These are phyloP conservation scores for Arachnopeziza araneosa DNA, from an alignment of 2,329 filamentous ascomycete species.

Conservation along the genomic window DNA sequence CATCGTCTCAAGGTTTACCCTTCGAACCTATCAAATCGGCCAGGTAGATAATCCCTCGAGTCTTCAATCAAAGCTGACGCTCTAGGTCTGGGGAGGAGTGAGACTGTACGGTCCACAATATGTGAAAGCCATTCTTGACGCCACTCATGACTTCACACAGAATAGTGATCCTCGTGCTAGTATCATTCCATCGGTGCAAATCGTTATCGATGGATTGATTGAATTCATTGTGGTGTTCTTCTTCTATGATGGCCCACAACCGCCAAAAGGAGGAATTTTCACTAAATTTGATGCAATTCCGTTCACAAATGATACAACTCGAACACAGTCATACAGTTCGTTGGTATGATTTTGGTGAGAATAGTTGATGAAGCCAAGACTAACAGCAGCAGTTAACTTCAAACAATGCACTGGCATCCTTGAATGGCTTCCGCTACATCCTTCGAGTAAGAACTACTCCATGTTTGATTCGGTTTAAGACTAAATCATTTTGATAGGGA, in stretches of 20 bases:
- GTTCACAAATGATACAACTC: conserved; percentile 3
- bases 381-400: conserved; percentile 5
- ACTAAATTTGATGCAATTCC: conserved; percentile 18
- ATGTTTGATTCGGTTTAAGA: neutral
- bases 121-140: conserved; percentile 36
- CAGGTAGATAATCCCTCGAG: conserved; percentile 13
- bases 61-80: neutral
- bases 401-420: conserved; percentile 13
- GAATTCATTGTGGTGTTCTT: conserved; percentile 29
- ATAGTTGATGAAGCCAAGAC: neutral
- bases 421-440: conserved; percentile 16
- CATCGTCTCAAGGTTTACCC: conserved; percentile 32
- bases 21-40: conserved; percentile 30
- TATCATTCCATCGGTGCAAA: conserved; percentile 27
- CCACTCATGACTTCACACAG: conserved; percentile 49
- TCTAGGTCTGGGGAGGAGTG: conserved; percentile 35
- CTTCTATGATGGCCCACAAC: conserved; percentile 32
- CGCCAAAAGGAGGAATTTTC: conserved; percentile 25
- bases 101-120: conserved; percentile 30
- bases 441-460: conserved; percentile 12
- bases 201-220: conserved; percentile 15
- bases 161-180: conserved; percentile 37
- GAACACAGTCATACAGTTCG: conserved; percentile 29
- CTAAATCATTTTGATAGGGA: conserved; percentile 4
- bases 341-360: conserved; percentile 21